These are phyloP conservation scores for Neospora caninum DNA, from an alignment of 169 alveolate genomes.

Conservation along the genomic window DNA sequence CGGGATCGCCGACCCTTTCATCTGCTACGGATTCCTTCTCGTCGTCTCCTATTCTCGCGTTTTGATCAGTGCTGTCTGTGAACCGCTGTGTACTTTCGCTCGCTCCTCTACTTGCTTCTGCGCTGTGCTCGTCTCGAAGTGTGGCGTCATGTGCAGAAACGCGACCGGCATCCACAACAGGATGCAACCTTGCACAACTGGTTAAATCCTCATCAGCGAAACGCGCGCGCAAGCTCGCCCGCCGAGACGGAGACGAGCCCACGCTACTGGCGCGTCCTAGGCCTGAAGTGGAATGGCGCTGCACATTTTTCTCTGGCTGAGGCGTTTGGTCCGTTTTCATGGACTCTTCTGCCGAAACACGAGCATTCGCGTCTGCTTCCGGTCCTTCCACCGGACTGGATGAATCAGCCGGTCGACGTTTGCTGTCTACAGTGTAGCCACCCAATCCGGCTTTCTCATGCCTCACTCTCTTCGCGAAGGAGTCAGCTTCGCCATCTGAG, in stretches of 20 bases:
- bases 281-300: background rate
- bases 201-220: background rate
- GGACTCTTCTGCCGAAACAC: too few relatives aligned
- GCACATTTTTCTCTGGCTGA: background rate
- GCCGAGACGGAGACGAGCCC: background rate
- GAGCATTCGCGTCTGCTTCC: background rate
- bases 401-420: background rate
- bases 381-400: background rate
- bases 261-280: background rate
- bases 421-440: background rate
- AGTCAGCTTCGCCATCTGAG: too few relatives aligned
- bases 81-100: too few relatives aligned
- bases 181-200: too few relatives aligned
- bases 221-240: conserved; percentile 20
- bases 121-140: too few relatives aligned
- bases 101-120: too few relatives aligned
- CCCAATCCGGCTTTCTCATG: background rate
- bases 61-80: too few relatives aligned
- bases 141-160: too few relatives aligned
- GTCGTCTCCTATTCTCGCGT: background rate
- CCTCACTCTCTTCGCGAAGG: background rate
- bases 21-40: background rate
- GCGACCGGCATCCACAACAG: too few relatives aligned
- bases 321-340: background rate
- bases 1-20: background rate